A percentile compares a stretch with the other conserved stretches of the same genome.
Conservation (phyloP, 371 early-diverging fungal genomes). For the Funneliformis caledonium region DNA sequence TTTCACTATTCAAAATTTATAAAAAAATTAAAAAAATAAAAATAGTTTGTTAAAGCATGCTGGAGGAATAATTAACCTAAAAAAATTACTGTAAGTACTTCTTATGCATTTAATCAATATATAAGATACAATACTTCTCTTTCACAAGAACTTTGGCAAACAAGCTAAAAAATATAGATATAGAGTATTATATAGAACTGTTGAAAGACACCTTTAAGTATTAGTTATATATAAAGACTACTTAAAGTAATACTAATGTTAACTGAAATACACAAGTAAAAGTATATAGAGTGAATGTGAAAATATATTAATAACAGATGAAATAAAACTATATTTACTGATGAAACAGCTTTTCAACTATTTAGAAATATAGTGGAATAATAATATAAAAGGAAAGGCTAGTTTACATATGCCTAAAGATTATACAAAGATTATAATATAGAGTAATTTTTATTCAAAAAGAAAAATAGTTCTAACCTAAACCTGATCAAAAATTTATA, state of each 20-base stretch:
- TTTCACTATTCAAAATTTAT: not conserved
- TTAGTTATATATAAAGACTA: not conserved
- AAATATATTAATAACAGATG: not conserved
- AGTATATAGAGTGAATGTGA: not conserved
- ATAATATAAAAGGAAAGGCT: not conserved
- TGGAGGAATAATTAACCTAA: constrained; percentile 7
- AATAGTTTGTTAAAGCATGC: not conserved
- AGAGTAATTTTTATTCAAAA: not conserved
- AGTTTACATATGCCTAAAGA: not conserved
- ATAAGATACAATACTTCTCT: not conserved
- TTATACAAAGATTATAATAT: not conserved
- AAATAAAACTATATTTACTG: not conserved
- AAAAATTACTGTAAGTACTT: constrained; percentile 2
- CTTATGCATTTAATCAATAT: not conserved
- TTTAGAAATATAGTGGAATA: not conserved
- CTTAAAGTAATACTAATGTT: not conserved
- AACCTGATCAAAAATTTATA: constrained; percentile 17
- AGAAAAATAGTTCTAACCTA: not conserved
- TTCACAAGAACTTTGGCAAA: not conserved
- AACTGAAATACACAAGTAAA: not conserved
- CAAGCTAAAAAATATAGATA: not conserved
- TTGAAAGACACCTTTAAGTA: not conserved
- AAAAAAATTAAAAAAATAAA: constrained; percentile 15
- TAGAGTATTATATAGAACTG: not conserved
- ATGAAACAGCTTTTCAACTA: constrained; percentile 3